These are phyloP conservation scores for Hypoxylon rubiginosum DNA, from an alignment of 2,329 filamentous ascomycete genomes.

Conservation along the genomic window DNA sequence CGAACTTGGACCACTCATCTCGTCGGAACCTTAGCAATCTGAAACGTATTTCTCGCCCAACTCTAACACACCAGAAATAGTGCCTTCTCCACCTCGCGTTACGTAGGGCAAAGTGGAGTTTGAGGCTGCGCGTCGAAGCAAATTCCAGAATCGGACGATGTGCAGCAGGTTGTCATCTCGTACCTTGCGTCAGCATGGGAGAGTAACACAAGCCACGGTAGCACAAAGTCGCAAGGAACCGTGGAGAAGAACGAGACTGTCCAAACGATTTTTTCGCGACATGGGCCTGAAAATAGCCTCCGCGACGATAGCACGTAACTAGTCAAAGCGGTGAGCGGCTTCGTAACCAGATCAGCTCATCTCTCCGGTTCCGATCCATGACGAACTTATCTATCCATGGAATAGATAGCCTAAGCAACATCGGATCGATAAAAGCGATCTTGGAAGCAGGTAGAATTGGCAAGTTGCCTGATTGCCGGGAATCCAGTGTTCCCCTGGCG, in stretches of 20 bases:
- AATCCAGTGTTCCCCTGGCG: constrained; percentile 21
- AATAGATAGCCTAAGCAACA: constrained; percentile 29
- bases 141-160: constrained; percentile 40
- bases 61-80: constrained; percentile 43
- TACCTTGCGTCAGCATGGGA: constrained; percentile 45
- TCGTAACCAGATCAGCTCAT: constrained; percentile 34
- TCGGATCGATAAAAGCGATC: constrained; percentile 22
- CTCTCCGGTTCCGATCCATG: constrained; percentile 33
- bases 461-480: constrained; percentile 11
- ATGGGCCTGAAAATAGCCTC: constrained; percentile 30
- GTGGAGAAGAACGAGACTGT: constrained; percentile 19
- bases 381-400: constrained; percentile 25
- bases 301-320: constrained; percentile 28
- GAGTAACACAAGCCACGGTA: constrained; percentile 27
- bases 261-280: constrained; percentile 27
- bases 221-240: constrained; percentile 38
- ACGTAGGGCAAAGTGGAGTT: constrained; percentile 47
- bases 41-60: constrained; percentile 49
- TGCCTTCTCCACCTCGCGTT: constrained; percentile 43
- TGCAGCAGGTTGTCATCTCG: constrained; percentile 43
- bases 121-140: constrained; percentile 44
- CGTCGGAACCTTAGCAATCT: constrained; percentile 41
- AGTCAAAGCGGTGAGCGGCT: constrained; percentile 37
- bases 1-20: constrained; percentile 44
- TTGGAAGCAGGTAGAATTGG: constrained; percentile 18